A percentile compares a stretch with the other conserved stretches of the same genome.
Evolutionary conservation across 306 rosid species (phyloP).

Genomic region (Corylus avellana): DNA sequence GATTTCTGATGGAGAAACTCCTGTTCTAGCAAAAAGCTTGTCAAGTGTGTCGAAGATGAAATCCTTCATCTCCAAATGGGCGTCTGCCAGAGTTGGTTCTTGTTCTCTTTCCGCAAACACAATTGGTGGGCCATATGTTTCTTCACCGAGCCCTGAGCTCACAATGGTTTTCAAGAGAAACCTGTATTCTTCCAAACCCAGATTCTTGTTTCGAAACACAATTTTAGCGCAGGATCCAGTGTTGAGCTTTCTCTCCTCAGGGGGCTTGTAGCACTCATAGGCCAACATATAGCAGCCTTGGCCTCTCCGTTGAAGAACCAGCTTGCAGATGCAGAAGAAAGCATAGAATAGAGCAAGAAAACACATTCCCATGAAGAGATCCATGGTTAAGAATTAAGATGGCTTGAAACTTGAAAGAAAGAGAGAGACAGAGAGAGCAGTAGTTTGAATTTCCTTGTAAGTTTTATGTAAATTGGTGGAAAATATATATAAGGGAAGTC

Average conservation of each 20-base stretch:
- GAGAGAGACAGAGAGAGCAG: not conserved
- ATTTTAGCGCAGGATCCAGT: constrained; percentile 47
- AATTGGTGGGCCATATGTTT: constrained; percentile 68
- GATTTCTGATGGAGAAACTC: constrained; percentile 53
- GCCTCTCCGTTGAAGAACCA: constrained; percentile 45
- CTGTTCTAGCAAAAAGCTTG: constrained; percentile 45
- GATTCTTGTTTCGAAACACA: constrained; percentile 52
- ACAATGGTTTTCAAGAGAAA: constrained; percentile 64
- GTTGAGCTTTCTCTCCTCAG: constrained; percentile 53
- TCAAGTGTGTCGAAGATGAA: constrained; percentile 71
- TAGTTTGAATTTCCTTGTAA: not conserved
- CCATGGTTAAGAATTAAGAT: constrained; percentile 35
- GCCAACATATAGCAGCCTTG: constrained; percentile 68
- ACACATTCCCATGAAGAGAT: constrained; percentile 27
- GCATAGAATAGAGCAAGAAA: constrained; percentile 36
- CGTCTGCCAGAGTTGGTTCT: constrained; percentile 37
- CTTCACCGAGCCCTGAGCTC: constrained; percentile 77
- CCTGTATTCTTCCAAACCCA: constrained; percentile 64
- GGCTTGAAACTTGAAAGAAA: constrained; percentile 6
- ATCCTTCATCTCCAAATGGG: constrained; percentile 64
- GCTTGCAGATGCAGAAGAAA: constrained; percentile 30
- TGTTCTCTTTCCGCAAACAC: constrained; percentile 58
- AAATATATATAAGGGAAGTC: not conserved
- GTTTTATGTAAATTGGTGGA: not conserved
- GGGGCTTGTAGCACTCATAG: constrained; percentile 70